Evolutionary conservation across 495 filamentous ascomycete genomes (phyloP).

Genomic region (Barbatosphaeria neglecta): DNA sequence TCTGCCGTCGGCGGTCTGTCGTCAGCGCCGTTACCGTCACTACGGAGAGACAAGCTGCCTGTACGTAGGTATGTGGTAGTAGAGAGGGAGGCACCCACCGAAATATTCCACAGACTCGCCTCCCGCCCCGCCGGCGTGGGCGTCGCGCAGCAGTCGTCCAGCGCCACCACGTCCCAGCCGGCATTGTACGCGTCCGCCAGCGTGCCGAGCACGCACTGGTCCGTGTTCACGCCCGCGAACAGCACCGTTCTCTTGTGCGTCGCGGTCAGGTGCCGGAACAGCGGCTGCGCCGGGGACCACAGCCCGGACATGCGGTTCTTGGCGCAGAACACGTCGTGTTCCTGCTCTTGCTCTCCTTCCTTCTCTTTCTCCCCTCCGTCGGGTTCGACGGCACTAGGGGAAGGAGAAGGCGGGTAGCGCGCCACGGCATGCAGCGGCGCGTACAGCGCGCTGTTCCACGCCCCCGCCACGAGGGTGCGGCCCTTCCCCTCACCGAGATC

Average conservation of each 20-base stretch:
- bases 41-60: too few species aligned
- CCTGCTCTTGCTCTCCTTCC: too few species aligned
- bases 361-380: too few species aligned
- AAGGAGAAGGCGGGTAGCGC: too few species aligned
- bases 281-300: slow-evolving; percentile 27
- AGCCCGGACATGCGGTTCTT: slow-evolving; percentile 49
- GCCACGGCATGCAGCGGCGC: slow-evolving; percentile 24
- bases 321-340: slow-evolving; percentile 37
- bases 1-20: too few species aligned
- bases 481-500: slow-evolving; percentile 34
- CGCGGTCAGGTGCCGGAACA: slow-evolving; percentile 14
- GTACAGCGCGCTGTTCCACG: slow-evolving; percentile 44
- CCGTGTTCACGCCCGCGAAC: slow-evolving; percentile 48
- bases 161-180: slow-evolving; percentile 43
- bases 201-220: slow-evolving; percentile 48
- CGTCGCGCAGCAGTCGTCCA: slow-evolving; percentile 43
- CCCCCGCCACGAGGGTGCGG: slow-evolving; percentile 35
- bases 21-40: too few species aligned
- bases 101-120: slow-evolving; percentile 15
- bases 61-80: too few species aligned
- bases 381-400: too few species aligned
- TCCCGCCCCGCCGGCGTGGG: slow-evolving; percentile 23
- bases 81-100: slow-evolving; percentile 13
- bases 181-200: slow-evolving; percentile 40
- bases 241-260: slow-evolving; percentile 36